phyloP scores from a whole-genome alignment of 192 early-diverging fungal species.

The Coemansia brasiliensis region DNA sequence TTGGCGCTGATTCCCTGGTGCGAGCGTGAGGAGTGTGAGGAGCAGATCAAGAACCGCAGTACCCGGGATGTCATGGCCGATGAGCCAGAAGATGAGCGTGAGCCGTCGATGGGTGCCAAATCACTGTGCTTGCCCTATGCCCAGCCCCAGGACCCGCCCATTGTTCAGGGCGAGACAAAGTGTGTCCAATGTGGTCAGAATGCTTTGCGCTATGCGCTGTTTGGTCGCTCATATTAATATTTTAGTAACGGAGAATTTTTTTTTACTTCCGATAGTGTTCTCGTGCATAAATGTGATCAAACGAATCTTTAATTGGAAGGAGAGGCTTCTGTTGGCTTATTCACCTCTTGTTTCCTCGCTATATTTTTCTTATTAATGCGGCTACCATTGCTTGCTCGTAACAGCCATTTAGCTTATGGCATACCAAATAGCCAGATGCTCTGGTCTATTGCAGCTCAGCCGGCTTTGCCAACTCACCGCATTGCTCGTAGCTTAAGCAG shows the following conservation, averaged over 20 bases:
- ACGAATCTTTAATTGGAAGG: background rate
- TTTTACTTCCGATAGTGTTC: background rate
- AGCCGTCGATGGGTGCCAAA: conserved; percentile 99
- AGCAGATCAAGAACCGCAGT: conserved; percentile 92
- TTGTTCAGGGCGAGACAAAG: conserved; percentile 84
- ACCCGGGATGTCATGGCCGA: conserved; percentile 61
- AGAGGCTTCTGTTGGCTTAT: background rate
- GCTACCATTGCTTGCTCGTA: background rate
- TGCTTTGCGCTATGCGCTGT: conserved; percentile 79
- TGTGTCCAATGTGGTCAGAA: conserved; percentile 78
- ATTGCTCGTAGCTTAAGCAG: too few species aligned
- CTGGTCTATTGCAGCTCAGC: too few species aligned
- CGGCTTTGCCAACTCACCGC: too few species aligned
- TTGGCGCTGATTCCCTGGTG: conserved; percentile 94
- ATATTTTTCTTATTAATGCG: conserved; percentile 3
- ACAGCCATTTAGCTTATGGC: background rate
- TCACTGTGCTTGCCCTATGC: conserved; percentile 95
- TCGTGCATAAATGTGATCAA: conserved; percentile 1
- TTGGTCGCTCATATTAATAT: conserved; percentile 78
- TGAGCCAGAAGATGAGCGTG: conserved; percentile 91
- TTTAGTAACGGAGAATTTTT: conserved; percentile 3
- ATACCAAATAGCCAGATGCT: too few species aligned
- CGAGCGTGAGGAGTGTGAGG: conserved; percentile 87
- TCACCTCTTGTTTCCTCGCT: background rate
- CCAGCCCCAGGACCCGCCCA: conserved; percentile 83